Percentiles rank a stretch among this genome's conserved stretches.
Conservation (phyloP, 176 grass and related monocot genomes). For the Saccharum officinarum region DNA sequence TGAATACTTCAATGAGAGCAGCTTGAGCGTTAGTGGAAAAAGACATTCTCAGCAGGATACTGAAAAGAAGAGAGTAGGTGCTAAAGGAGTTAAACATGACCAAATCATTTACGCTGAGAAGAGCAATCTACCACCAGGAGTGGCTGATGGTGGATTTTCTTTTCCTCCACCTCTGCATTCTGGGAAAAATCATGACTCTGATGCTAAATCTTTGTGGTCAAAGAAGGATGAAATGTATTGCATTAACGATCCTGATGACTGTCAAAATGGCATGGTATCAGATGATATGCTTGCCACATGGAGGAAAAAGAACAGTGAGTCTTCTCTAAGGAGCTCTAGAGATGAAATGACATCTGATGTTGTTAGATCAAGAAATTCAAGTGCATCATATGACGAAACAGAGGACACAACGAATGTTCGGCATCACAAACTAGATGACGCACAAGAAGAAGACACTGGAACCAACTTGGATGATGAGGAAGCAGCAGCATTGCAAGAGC, state of each 20-base stretch:
- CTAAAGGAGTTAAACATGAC: constrained; percentile 53
- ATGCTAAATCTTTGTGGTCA: constrained; percentile 66
- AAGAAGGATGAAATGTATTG: constrained; percentile 55
- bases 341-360: constrained; percentile 76
- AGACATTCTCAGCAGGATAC: constrained; percentile 54
- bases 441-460: constrained; percentile 72
- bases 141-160: constrained; percentile 62
- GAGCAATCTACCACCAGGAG: constrained; percentile 44
- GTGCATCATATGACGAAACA: constrained; percentile 72
- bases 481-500: constrained; percentile 93
- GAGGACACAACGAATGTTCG: constrained; percentile 62
- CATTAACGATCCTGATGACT: constrained; percentile 58
- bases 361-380: constrained; percentile 80
- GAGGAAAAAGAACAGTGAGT: constrained; percentile 84
- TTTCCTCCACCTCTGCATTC: constrained; percentile 75
- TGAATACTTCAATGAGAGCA: constrained; percentile 66
- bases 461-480: constrained; percentile 92
- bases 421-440: constrained; percentile 66
- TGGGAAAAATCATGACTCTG: constrained; percentile 45
- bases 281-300: constrained; percentile 89
- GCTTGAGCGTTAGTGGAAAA: constrained; percentile 62
- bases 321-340: constrained; percentile 72
- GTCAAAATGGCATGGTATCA: constrained; percentile 66
- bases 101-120: constrained; percentile 43
- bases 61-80: constrained; percentile 48